Base-by-base conservation (phyloP, 164 flowering plant species). In the Cinnamomum chago region DNA sequence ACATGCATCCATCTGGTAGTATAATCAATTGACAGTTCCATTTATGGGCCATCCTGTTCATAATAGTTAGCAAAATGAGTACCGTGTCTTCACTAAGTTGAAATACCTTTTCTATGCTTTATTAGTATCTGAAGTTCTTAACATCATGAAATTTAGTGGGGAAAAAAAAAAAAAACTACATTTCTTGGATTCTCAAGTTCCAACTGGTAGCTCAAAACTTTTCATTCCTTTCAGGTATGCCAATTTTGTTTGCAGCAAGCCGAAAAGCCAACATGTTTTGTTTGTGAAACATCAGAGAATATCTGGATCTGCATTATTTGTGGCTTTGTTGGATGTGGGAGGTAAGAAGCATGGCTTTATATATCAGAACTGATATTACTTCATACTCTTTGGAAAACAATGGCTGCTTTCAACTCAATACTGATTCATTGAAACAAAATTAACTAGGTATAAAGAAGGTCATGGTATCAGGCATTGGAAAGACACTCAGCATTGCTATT, bases 241-340 rank as follows among this genome's bases (percentile, higher is more conserved):
- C 89, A 84, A 75, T 84, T 90, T 75, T 90, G 90, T 82, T 96
- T 90, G 83, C 90, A 89, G 83, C 94, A 90, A 76, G 88, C 89
- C 77, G 91, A 90, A 80, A 88, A 82, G 77, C 93, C 90, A 75
- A 71, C 90, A 14, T 95, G 99, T 76, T 86, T 85, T 82, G 82
- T 85, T 72, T 95, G 99, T 87, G 90, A 86, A 79, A 90, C 93
- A 68, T 72, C 81, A 68, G 90, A 89, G 77, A 87, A 90, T 83
- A 84, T 90, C 55, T 95, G 98, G 96, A 86, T 89, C 65, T 95
- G 99, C 70, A 68, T 95, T 73, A 92, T 95, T n/a, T 95, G 98
- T 85, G 99, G 97, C 73, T 95, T 93, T 85, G 85, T 92, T 25
- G 97, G 96, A 51, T 93, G 97, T 84, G 97, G 97, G 83, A 92